Percentiles rank a stretch among this genome's conserved stretches.
Evolutionary conservation across 164 flowering plant species (phyloP).

Genomic region (Umbilicus rupestris): DNA sequence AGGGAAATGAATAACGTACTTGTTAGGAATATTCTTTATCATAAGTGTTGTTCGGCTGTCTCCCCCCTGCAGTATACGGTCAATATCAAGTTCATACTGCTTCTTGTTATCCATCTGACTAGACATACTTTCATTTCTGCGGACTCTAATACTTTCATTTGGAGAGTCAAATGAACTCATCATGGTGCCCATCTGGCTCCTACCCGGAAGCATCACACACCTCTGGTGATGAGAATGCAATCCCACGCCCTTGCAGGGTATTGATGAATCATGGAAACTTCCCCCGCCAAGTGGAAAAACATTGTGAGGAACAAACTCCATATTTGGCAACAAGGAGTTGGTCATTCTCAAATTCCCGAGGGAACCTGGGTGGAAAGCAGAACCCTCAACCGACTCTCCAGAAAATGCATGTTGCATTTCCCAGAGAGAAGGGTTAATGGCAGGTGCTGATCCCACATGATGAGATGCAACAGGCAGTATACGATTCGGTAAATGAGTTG

Average conservation of each 20-base stretch:
- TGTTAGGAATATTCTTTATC: conserved; percentile 90
- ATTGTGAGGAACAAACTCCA: conserved; percentile 13
- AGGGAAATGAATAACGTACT: conserved; percentile 32
- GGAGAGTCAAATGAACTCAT: conserved; percentile 17
- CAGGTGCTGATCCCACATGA: conserved; percentile 25
- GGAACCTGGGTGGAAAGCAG: conserved; percentile 18
- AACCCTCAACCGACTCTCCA: conserved; percentile 17
- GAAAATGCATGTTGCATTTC: conserved; percentile 16
- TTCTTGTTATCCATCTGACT: conserved; percentile 46
- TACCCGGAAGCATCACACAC: conserved; percentile 15
- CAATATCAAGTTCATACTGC: conserved; percentile 75
- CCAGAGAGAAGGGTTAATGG: conserved; percentile 19
- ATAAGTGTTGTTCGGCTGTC: conserved; percentile 71
- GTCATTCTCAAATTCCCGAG: conserved; percentile 17
- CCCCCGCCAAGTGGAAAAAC: conserved; percentile 13
- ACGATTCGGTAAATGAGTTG: conserved; percentile 18
- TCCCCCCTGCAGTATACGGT: conserved; percentile 57
- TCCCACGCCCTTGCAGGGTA: conserved; percentile 8
- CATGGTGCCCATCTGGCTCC: conserved; percentile 11
- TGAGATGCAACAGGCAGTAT: conserved; percentile 13
- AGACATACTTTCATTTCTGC: conserved; percentile 41
- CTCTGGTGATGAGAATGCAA: conserved; percentile 17
- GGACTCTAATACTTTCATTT: conserved; percentile 22
- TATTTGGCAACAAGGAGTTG: conserved; percentile 8
- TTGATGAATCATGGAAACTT: conserved; percentile 10